Evolutionary conservation across 2,329 filamentous ascomycete genomes (phyloP).

Genomic region (Fonsecaea pugnacius): DNA sequence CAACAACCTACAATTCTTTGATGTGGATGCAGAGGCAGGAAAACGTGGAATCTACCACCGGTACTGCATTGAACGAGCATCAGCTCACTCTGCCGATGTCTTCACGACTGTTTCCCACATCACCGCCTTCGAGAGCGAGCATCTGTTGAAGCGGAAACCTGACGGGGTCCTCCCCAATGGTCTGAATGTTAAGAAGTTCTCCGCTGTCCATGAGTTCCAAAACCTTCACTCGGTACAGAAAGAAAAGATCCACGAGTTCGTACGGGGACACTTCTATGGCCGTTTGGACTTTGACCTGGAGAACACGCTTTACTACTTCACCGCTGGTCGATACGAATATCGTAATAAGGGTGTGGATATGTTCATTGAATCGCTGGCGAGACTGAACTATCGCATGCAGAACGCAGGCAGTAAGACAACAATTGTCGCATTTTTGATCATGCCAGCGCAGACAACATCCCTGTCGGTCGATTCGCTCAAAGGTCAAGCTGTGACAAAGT

Average conservation of each 20-base stretch:
- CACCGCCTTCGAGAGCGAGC: conserved; percentile 96
- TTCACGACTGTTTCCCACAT: conserved; percentile 99
- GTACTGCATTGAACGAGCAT: conserved; percentile 95
- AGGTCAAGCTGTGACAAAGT: conserved; percentile 97
- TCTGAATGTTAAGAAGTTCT: conserved; percentile 97
- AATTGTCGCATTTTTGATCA: conserved; percentile 96
- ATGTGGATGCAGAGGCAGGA: conserved; percentile 93
- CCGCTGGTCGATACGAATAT: conserved; percentile 94
- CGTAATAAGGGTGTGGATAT: conserved; percentile 99
- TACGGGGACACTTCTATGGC: conserved; percentile 96
- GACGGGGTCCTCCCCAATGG: conserved; percentile 96
- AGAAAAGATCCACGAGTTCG: conserved; percentile 97
- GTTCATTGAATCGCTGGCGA: conserved; percentile 96
- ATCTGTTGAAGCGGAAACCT: conserved; percentile 94
- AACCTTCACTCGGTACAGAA: conserved; percentile 96
- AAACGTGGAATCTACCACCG: conserved; percentile 98
- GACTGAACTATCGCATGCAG: conserved; percentile 93
- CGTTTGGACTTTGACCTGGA: conserved; percentile 97
- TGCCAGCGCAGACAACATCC: conserved; percentile 95
- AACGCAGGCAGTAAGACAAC: conserved; percentile 82
- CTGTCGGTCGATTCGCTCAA: conserved; percentile 94
- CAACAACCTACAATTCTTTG: conserved; percentile 96
- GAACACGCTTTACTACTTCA: conserved; percentile 98
- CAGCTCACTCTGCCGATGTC: conserved; percentile 89
- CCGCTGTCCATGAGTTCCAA: conserved; percentile 97